These are phyloP conservation scores for Ascocoryne sarcoides DNA, from an alignment of 2,329 filamentous ascomycete genomes.

Conservation along the genomic window DNA sequence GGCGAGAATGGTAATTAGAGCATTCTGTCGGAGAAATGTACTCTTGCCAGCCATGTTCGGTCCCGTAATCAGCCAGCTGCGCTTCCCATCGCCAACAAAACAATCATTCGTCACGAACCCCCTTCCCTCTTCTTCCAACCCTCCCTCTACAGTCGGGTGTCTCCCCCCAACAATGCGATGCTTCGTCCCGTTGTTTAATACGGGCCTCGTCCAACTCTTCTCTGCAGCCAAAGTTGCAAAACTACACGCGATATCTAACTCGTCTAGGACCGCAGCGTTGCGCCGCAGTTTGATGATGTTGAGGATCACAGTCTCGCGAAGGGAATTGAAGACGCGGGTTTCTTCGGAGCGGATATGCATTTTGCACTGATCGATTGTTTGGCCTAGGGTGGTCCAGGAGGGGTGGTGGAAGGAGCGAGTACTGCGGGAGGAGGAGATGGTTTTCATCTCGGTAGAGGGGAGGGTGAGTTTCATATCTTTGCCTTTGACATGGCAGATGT, in stretches of 20 bases:
- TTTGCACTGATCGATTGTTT: conserved; percentile 67
- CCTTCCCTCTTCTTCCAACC: conserved; percentile 69
- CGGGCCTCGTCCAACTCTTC: conserved; percentile 63
- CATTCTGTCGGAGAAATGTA: conserved; percentile 92
- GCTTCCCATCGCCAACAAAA: conserved; percentile 59
- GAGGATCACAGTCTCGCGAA: conserved; percentile 68
- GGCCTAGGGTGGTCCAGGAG: conserved; percentile 77
- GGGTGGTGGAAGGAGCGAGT: conserved; percentile 78
- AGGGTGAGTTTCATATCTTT: conserved; percentile 47
- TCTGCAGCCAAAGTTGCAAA: conserved; percentile 74
- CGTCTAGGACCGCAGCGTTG: conserved; percentile 86
- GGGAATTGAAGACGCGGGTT: conserved; percentile 62
- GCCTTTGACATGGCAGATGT: conserved; percentile 85
- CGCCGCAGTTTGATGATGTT: conserved; percentile 80
- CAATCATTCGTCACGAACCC: conserved; percentile 83
- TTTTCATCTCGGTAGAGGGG: conserved; percentile 28
- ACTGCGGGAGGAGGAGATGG: conserved; percentile 69
- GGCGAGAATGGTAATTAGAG: conserved; percentile 85
- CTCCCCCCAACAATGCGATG: conserved; percentile 79
- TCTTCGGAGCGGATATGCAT: conserved; percentile 78
- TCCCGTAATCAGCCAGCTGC: conserved; percentile 61
- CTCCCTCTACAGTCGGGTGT: conserved; percentile 85
- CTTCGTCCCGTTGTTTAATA: conserved; percentile 53
- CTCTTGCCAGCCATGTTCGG: conserved; percentile 99
- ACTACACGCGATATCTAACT: conserved; percentile 82